Conservation (phyloP, 805 yeast species). For the Metschnikowia rubicola region DNA sequence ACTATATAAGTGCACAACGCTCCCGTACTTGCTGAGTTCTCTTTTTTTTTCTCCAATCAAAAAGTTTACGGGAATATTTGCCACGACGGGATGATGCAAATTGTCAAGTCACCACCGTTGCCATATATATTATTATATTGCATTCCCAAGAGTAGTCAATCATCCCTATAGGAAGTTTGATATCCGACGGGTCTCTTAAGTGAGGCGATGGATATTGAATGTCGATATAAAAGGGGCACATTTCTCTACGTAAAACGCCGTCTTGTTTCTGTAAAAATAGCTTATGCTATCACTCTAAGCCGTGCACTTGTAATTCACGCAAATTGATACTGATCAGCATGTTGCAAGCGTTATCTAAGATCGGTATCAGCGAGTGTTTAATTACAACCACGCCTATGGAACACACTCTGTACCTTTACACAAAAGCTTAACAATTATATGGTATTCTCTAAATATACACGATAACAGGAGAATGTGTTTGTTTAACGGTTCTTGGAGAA, state of each 20-base stretch:
- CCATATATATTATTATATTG: conserved; percentile 43
- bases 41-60: conserved; percentile 46
- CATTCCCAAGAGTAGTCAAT: conserved; percentile 50
- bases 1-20: conserved; percentile 12
- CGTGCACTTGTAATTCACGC: too few relatives aligned
- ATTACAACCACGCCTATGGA: not conserved
- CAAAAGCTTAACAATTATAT: conserved; percentile 4
- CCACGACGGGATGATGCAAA: conserved; percentile 64
- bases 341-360: too few relatives aligned
- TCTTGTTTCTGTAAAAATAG: not conserved
- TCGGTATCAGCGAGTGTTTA: too few relatives aligned
- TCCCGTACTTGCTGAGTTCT: conserved; percentile 6
- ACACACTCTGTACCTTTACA: not conserved
- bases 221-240: conserved; percentile 52
- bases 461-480: conserved; percentile 11
- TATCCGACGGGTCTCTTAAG: conserved; percentile 47
- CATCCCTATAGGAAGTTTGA: conserved; percentile 61
- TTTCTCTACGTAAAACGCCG: conserved; percentile 4
- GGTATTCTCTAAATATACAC: conserved; percentile 15
- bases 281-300: too few relatives aligned
- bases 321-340: too few relatives aligned
- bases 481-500: conserved; percentile 97
- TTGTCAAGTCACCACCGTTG: conserved; percentile 63
- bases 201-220: conserved; percentile 57
- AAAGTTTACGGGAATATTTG: conserved; percentile 60